Evolutionary conservation across 192 early-diverging fungal genomes (phyloP).

Genomic region (Podila horticola): DNA sequence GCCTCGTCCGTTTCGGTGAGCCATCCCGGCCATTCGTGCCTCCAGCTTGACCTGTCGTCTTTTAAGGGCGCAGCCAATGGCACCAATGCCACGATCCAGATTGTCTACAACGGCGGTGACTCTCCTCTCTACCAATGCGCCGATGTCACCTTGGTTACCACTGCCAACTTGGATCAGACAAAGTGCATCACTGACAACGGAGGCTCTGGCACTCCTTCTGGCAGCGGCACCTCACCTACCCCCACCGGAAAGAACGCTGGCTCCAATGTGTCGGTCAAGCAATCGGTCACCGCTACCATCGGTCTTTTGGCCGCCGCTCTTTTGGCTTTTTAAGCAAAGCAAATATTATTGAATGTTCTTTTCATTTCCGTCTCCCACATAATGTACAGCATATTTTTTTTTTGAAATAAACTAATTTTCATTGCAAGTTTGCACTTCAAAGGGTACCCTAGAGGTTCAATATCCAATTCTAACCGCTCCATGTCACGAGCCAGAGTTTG

Average conservation of each 20-base stretch:
- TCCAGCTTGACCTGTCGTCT: constrained; percentile 47
- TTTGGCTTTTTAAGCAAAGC: not conserved
- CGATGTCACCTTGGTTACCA: constrained; percentile 21
- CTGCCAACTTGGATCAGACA: constrained; percentile 22
- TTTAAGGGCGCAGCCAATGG: constrained; percentile 53
- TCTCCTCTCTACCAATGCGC: constrained; percentile 57
- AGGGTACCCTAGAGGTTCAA: not conserved
- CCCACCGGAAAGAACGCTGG: not conserved
- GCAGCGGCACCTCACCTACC: not conserved
- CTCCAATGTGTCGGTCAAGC: not conserved
- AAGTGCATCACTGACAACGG: constrained; percentile 20
- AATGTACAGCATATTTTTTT: too few relatives aligned
- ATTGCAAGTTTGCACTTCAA: too few relatives aligned
- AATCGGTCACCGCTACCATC: not conserved
- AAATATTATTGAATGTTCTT: not conserved
- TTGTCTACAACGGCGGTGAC: constrained; percentile 62
- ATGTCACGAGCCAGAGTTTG: constrained; percentile 37
- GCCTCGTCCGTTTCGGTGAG: constrained; percentile 17
- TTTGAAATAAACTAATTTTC: not conserved
- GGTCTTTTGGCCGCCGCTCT: not conserved
- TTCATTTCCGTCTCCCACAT: not conserved
- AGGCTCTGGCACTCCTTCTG: constrained; percentile 2
- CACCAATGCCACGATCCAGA: constrained; percentile 63
- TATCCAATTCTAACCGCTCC: constrained; percentile 22
- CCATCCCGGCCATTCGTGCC: constrained; percentile 53